Evolutionary conservation across 1,284 basidiomycete genomes (phyloP).

Genomic region (Serendipita sp.): DNA sequence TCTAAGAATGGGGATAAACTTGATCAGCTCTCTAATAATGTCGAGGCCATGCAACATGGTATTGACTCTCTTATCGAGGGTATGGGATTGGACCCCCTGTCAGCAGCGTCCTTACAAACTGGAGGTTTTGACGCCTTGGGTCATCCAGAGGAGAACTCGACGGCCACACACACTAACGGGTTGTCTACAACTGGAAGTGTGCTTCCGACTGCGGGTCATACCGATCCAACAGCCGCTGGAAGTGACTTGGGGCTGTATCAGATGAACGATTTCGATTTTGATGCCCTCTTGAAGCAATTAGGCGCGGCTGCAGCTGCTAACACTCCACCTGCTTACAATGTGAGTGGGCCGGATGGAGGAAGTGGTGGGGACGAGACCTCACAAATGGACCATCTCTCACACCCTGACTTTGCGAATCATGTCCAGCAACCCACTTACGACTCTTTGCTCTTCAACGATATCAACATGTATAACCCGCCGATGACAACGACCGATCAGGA

Average conservation of each 20-base stretch:
- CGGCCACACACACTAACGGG: too few relatives aligned
- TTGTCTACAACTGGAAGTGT: too few relatives aligned
- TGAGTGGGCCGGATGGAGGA: too few relatives aligned
- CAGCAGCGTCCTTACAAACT: background rate
- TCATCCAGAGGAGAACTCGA: too few relatives aligned
- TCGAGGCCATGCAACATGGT: conserved; percentile 54
- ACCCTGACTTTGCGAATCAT: too few relatives aligned
- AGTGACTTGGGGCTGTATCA: background rate
- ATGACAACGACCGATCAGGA: background rate
- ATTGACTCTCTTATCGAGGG: conserved; percentile 62
- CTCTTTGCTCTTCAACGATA: background rate
- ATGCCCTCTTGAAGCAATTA: conserved; percentile 9
- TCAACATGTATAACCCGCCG: background rate
- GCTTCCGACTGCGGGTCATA: background rate
- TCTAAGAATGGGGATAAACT: background rate
- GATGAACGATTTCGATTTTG: conserved; percentile 9
- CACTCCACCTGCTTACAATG: background rate
- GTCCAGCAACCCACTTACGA: background rate
- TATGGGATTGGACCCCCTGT: conserved; percentile 45
- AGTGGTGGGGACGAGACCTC: background rate
- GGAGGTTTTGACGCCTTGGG: background rate
- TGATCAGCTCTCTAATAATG: conserved; percentile 17
- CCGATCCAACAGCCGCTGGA: background rate
- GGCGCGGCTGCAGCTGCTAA: background rate
- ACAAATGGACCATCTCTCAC: background rate